Percentiles rank a stretch among this genome's conserved stretches.
phyloP scores from a whole-genome alignment of 2,329 filamentous ascomycete genomes.

The Fusarium sp. region DNA sequence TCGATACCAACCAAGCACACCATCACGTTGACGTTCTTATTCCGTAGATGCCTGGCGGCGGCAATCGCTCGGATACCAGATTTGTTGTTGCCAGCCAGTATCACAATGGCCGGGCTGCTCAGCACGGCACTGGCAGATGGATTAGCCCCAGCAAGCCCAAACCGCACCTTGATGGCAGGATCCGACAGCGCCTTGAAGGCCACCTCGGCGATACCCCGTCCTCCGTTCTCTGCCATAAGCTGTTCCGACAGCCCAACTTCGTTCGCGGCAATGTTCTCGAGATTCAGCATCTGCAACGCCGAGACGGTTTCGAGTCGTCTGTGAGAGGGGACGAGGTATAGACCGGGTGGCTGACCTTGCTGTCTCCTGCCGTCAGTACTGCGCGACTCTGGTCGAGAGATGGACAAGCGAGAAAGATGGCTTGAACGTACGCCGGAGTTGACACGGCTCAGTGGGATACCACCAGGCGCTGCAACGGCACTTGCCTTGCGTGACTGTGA shows the following conservation, averaged over 20 bases:
- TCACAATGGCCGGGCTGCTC: conserved; percentile 65
- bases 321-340: conserved; percentile 67
- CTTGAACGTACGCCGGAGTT: conserved; percentile 59
- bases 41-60: conserved; percentile 86
- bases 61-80: conserved; percentile 87
- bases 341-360: conserved; percentile 56
- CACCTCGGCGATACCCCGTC: conserved; percentile 87
- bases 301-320: conserved; percentile 73
- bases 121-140: conserved; percentile 46
- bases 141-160: conserved; percentile 56
- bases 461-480: conserved; percentile 49
- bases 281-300: conserved; percentile 87
- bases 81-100: conserved; percentile 96
- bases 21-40: conserved; percentile 83
- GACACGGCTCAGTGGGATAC: conserved; percentile 59
- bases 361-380: conserved; percentile 52
- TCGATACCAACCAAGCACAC: conserved; percentile 89
- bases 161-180: conserved; percentile 68
- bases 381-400: conserved; percentile 46
- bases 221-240: conserved; percentile 92
- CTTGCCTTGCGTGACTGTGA: conserved; percentile 71
- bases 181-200: conserved; percentile 76
- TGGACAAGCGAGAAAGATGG: conserved; percentile 47
- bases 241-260: conserved; percentile 90
- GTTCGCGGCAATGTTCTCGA: conserved; percentile 90